A percentile compares a stretch with the other conserved stretches of the same genome.
These are phyloP conservation scores for Sclerotinia trifoliorum DNA, from an alignment of 2,329 filamentous ascomycete species.

Conservation along the genomic window DNA sequence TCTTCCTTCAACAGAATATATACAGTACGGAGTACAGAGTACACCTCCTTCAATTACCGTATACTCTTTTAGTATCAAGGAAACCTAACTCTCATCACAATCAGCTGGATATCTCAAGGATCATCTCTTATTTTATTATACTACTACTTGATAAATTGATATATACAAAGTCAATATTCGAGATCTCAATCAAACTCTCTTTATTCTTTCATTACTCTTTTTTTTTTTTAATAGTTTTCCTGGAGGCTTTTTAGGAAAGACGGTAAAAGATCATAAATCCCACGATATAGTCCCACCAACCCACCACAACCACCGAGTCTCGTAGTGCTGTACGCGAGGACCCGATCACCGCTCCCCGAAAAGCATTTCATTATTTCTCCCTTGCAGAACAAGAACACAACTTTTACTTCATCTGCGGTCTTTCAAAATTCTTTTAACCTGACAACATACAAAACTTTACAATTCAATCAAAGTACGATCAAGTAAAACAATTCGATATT, in stretches of 20 bases:
- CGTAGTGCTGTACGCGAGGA: constrained; percentile 3
- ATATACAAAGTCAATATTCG: background rate
- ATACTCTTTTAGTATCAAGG: background rate
- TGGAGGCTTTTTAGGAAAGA: background rate
- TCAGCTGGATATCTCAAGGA: too few relatives aligned
- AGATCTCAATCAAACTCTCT: background rate
- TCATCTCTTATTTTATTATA: background rate
- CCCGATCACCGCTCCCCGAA: constrained; percentile 19
- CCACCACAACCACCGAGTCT: constrained; percentile 9
- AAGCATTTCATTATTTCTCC: constrained; percentile 11
- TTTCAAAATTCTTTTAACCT: background rate
- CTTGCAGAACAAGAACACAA: constrained; percentile 15
- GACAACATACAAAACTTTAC: background rate
- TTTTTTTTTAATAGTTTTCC: background rate
- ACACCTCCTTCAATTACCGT: background rate
- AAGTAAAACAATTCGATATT: background rate
- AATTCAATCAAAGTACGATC: background rate
- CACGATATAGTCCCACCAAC: constrained; percentile 6
- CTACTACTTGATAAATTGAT: background rate
- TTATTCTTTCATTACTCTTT: background rate
- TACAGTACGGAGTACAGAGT: background rate
- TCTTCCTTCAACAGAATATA: background rate
- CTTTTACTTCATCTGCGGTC: constrained; percentile 1
- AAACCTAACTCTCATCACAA: background rate
- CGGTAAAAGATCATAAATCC: background rate